These are phyloP conservation scores for Penicillium herquei DNA, from an alignment of 495 filamentous ascomycete genomes.

Conservation along the genomic window DNA sequence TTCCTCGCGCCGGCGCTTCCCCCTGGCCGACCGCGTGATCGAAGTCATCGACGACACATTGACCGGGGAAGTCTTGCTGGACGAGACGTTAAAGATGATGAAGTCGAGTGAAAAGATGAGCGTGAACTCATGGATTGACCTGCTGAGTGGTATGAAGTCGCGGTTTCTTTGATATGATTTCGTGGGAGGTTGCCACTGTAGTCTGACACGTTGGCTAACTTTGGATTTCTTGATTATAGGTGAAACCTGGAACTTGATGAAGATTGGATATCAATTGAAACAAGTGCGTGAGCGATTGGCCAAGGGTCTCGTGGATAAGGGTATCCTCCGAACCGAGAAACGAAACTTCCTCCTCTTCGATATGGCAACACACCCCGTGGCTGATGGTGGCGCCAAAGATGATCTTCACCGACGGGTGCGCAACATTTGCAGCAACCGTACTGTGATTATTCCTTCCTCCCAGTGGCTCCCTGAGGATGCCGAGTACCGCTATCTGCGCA, in stretches of 20 bases:
- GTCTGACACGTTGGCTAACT: constrained; percentile 13
- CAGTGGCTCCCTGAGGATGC: constrained; percentile 90
- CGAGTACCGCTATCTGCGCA: constrained; percentile 88
- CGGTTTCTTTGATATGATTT: neutral
- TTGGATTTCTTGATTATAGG: constrained; percentile 51
- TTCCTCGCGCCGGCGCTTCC: constrained; percentile 85
- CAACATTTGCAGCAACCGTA: constrained; percentile 88
- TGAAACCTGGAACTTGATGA: constrained; percentile 99
- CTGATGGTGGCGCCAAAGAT: constrained; percentile 94
- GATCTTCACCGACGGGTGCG: constrained; percentile 91
- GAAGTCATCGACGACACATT: constrained; percentile 97
- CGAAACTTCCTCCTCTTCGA: constrained; percentile 99
- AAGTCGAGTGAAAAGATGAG: constrained; percentile 99
- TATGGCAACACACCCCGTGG: constrained; percentile 99
- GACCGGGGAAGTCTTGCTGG: constrained; percentile 91
- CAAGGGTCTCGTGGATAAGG: constrained; percentile 98
- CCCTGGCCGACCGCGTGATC: constrained; percentile 86
- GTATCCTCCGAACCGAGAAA: constrained; percentile 97
- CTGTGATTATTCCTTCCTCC: constrained; percentile 79
- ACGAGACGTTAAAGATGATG: constrained; percentile 99
- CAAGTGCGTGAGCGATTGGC: constrained; percentile 96
- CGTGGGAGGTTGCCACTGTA: neutral
- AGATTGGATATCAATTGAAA: constrained; percentile 99
- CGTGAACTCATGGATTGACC: constrained; percentile 95
- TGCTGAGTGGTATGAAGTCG: constrained; percentile 81